Percentiles rank a stretch among this genome's conserved stretches.
Conservation (phyloP, 2,329 filamentous ascomycete genomes). For the Sodiomyces alkalinus region DNA sequence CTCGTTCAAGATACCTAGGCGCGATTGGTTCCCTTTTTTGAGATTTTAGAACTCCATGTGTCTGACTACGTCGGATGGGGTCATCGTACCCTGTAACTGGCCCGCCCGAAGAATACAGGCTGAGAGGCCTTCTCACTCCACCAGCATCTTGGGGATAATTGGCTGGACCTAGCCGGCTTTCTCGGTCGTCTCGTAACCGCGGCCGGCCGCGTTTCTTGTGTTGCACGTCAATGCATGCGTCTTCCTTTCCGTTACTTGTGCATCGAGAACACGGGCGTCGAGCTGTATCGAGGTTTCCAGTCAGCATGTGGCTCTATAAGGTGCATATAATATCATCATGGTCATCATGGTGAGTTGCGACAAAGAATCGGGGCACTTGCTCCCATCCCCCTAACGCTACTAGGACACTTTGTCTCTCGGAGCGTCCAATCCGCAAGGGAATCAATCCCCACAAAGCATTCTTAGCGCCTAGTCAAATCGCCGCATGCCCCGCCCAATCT, state of each 20-base stretch:
- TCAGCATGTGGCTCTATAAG: too few species aligned
- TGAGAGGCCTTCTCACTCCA: conserved; percentile 31
- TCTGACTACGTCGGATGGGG: conserved; percentile 26
- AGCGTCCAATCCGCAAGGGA: too few species aligned
- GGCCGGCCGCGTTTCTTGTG: conserved; percentile 76
- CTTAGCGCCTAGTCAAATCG: too few species aligned
- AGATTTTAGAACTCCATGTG: conserved; percentile 39
- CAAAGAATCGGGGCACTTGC: background rate
- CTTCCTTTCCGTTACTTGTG: conserved; percentile 63
- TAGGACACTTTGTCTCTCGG: too few species aligned
- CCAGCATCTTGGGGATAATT: conserved; percentile 31
- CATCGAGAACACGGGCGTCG: conserved; percentile 69
- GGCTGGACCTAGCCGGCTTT: conserved; percentile 38
- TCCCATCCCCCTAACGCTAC: too few species aligned
- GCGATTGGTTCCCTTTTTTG: conserved; percentile 31
- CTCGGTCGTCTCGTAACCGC: conserved; percentile 57
- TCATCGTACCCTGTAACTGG: conserved; percentile 30
- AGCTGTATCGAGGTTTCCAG: too few species aligned
- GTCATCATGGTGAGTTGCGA: too few species aligned
- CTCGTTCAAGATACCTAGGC: conserved; percentile 35
- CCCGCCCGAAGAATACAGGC: conserved; percentile 31
- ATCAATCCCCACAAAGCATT: too few species aligned
- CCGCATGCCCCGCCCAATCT: too few species aligned
- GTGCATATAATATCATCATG: too few species aligned
- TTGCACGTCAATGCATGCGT: conserved; percentile 67